Base-by-base conservation (phyloP, 2,329 filamentous ascomycete species). In the Fusarium euwallaceae region DNA sequence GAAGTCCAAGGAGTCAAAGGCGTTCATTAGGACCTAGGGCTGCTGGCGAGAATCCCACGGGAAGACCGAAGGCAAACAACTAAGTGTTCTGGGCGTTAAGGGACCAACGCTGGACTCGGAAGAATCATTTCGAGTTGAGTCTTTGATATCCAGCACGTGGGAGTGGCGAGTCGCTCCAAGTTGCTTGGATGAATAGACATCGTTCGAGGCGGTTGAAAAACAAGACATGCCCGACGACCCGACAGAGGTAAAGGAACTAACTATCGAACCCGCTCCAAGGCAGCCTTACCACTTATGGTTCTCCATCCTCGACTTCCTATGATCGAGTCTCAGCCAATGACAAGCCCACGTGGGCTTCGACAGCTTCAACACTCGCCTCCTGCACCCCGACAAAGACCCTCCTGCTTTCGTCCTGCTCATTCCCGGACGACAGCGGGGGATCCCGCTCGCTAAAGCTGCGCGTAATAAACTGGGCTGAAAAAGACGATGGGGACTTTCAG, bases 241-340 rank as follows among this genome's bases (percentile, higher is more conserved):
- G 48, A 55, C 32, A 55, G 24, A 55, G 34, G 10, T 2, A 6
- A 56, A 45, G 10, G n/a, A 36, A 36, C n/a, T 8, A 36, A 36
- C n/a, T 8, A 34, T 22, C n/a, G 20, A 58, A 29, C 37, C 11
- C 16, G 16, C n/a, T n/a, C 11, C 27, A 20, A 45, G 45, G 51
- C n/a, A 6, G 34, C 36, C 37, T 65, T 48, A 6, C 51, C 37
- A 64, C 20, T 58, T 58, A 45, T 45, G 51, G 17, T 41, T 45
- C 51, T 37, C 24, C 20, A 48, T 65, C 34, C 24, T 27, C 8
- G 51, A 45, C 36, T 17, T 6, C 37, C 37, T 27, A 45, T 36
- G 24, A 27, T n/a, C n/a, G n/a, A n/a, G n/a, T 11, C 17, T 55
- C 10, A 43, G 55, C 53, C 55, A 68, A 68, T 68, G n/a, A 10